Conservation (phyloP, 805 yeast genomes). For the Barnettozyma sp. region DNA sequence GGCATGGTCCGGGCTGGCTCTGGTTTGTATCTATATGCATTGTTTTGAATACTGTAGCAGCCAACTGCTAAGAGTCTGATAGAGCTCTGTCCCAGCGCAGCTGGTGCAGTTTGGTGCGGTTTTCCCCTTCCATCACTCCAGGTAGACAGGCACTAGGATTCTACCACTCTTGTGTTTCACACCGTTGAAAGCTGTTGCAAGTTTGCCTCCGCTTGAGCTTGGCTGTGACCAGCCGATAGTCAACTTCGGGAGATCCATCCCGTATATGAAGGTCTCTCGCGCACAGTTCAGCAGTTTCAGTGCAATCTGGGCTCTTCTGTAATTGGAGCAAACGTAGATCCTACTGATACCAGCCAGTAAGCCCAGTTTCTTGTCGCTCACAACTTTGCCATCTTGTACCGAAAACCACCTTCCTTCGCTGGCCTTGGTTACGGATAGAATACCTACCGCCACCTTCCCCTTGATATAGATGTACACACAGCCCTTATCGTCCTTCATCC, state of each 20-base stretch:
- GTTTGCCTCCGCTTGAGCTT: constrained; percentile 52
- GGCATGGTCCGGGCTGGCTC: no score
- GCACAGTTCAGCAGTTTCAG: constrained; percentile 38
- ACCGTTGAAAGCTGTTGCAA: constrained; percentile 52
- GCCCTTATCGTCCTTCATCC: constrained; percentile 33
- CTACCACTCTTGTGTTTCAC: constrained; percentile 48
- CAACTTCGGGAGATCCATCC: constrained; percentile 33
- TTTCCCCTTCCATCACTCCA: constrained; percentile 3
- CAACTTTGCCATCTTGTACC: constrained; percentile 40
- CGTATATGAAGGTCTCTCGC: constrained; percentile 40
- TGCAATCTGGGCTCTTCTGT: constrained; percentile 48
- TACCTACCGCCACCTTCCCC: constrained; percentile 44
- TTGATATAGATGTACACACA: constrained; percentile 44
- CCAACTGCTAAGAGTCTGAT: no score
- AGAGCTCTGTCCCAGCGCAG: no score
- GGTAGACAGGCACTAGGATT: constrained; percentile 42
- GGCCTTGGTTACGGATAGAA: constrained; percentile 46
- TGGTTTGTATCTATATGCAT: no score
- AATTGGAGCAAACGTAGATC: constrained; percentile 37
- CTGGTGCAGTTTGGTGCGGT: no score
- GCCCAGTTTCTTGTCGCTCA: constrained; percentile 37
- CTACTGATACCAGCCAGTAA: constrained; percentile 43
- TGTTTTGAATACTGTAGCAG: no score
- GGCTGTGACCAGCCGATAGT: constrained; percentile 71
- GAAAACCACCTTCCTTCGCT: constrained; percentile 54